These are phyloP conservation scores for Physaria fendleri DNA, from an alignment of 345 rosid species.

Conservation along the genomic window DNA sequence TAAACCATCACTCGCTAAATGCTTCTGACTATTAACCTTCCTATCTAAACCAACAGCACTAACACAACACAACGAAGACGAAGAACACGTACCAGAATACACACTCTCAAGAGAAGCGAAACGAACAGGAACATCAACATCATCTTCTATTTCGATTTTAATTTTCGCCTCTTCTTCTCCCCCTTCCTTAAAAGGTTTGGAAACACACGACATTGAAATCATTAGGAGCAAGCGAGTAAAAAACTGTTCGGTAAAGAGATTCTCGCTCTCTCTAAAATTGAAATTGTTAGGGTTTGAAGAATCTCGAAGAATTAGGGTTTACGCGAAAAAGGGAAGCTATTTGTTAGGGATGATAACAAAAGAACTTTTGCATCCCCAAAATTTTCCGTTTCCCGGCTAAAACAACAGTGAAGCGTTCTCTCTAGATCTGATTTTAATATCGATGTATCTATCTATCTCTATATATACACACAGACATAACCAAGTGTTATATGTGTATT, in stretches of 20 bases:
- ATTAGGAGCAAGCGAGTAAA: neutral
- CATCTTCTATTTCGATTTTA: conserved; percentile 26
- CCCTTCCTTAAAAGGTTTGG: conserved; percentile 1
- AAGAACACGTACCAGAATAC: conserved; percentile 64
- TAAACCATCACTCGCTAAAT: conserved; percentile 16
- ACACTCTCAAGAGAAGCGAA: conserved; percentile 74
- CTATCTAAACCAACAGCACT: conserved; percentile 47
- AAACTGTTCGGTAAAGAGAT: neutral
- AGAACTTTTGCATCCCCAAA: conserved; percentile 25
- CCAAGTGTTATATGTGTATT: neutral
- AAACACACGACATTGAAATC: conserved; percentile 28
- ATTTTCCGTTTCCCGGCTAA: conserved; percentile 45
- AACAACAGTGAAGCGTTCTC: neutral
- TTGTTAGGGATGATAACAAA: conserved; percentile 27
- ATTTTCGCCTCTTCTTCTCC: conserved; percentile 22
- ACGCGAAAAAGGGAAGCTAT: conserved; percentile 14
- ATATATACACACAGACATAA: neutral
- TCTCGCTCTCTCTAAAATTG: neutral
- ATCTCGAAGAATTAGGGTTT: conserved; percentile 35
- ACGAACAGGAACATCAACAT: conserved; percentile 40
- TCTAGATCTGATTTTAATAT: conserved; percentile 13
- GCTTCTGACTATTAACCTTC: conserved; percentile 58
- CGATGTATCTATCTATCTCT: neutral
- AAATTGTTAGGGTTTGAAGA: neutral
- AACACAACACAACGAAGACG: conserved; percentile 37